These are phyloP conservation scores for Meripilus lineatus DNA, from an alignment of 1,284 basidiomycete genomes.

Conservation along the genomic window DNA sequence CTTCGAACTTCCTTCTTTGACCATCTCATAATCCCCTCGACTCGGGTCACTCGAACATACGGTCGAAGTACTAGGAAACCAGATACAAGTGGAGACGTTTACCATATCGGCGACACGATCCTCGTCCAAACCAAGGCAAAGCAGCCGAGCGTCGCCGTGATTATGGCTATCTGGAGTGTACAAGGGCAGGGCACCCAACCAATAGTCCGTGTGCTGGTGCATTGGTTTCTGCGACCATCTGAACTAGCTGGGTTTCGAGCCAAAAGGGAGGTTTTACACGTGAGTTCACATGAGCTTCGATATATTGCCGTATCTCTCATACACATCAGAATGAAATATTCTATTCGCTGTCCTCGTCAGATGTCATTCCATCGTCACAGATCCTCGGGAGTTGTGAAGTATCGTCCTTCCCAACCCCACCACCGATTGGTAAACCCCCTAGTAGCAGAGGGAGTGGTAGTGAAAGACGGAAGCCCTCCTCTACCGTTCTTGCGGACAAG, in stretches of 20 bases:
- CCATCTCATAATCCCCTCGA: conserved; percentile 7
- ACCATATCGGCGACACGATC: conserved; percentile 59
- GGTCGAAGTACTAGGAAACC: conserved; percentile 13
- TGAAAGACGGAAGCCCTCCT: neutral
- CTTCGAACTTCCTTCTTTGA: conserved; percentile 22
- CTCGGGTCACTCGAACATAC: conserved; percentile 8
- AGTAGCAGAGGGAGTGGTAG: neutral
- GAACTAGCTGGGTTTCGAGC: conserved; percentile 56
- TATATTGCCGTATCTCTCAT: neutral
- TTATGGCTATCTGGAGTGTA: conserved; percentile 62
- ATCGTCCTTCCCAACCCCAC: conserved; percentile 15
- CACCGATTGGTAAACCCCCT: too few species aligned
- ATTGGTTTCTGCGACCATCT: conserved; percentile 65
- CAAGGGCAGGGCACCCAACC: conserved; percentile 23
- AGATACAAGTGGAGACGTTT: conserved; percentile 25
- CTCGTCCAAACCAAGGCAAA: conserved; percentile 50
- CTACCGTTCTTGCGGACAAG: neutral
- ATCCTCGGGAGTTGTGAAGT: conserved; percentile 52
- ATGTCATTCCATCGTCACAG: conserved; percentile 42
- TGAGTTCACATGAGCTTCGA: conserved; percentile 24
- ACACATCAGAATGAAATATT: conserved; percentile 61
- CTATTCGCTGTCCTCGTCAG: conserved; percentile 47
- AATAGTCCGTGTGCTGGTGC: conserved; percentile 49
- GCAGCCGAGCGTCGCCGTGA: conserved; percentile 57
- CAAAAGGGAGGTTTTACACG: conserved; percentile 51